A percentile compares a stretch with the other conserved stretches of the same genome.
Conservation (phyloP, 495 filamentous ascomycete genomes). For the Neurospora sp. region DNA sequence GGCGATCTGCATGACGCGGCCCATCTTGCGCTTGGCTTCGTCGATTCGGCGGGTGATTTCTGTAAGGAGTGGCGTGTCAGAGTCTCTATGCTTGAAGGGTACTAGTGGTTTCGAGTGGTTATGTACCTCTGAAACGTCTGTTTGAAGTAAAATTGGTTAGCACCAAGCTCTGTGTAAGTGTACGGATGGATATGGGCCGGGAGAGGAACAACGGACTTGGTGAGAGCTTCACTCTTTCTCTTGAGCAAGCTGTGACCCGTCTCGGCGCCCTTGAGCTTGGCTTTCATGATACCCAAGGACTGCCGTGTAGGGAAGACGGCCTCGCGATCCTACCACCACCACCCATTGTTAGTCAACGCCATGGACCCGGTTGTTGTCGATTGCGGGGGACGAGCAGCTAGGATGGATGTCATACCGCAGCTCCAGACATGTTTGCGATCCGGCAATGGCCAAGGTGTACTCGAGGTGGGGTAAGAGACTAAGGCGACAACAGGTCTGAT, state of each 20-base stretch:
- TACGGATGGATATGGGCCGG: neutral
- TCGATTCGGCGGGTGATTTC: conserved; percentile 97
- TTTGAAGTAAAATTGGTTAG: conserved; percentile 11
- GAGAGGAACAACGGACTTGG: conserved; percentile 48
- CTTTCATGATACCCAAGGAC: conserved; percentile 93
- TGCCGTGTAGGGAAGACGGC: conserved; percentile 97
- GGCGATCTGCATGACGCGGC: conserved; percentile 97
- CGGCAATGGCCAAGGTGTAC: neutral
- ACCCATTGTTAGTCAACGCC: conserved; percentile 11
- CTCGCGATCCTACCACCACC: conserved; percentile 58
- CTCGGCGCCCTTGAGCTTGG: conserved; percentile 95
- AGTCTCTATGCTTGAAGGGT: neutral
- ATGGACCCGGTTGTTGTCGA: neutral
- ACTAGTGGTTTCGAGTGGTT: neutral
- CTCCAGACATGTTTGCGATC: conserved; percentile 46
- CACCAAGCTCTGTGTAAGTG: neutral
- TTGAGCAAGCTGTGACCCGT: conserved; percentile 80
- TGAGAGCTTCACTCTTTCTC: conserved; percentile 87
- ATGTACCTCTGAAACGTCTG: conserved; percentile 77
- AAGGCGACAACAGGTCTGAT: neutral
- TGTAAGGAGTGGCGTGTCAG: conserved; percentile 16
- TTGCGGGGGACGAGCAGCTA: neutral
- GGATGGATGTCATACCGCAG: conserved; percentile 36
- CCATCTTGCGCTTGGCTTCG: conserved; percentile 99
- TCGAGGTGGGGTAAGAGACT: neutral